Conservation (phyloP, 1,284 basidiomycete species). For the Phaffia rhodozyma region DNA sequence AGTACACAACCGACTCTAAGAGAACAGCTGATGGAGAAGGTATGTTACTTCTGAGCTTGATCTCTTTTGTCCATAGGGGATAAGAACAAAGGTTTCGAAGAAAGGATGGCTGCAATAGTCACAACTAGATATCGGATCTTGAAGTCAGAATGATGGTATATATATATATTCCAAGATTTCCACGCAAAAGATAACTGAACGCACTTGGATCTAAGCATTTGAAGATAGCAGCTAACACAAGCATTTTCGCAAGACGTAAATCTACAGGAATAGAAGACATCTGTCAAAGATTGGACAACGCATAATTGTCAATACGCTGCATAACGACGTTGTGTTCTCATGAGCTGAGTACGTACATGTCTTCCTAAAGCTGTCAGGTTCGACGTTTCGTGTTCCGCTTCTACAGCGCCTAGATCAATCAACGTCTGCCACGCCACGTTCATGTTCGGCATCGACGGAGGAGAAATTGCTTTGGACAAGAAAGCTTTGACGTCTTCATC, state of each 20-base stretch:
- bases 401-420: slow-evolving; percentile 65
- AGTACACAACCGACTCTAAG: not conserved
- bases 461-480: slow-evolving; percentile 64
- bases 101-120: slow-evolving; percentile 71
- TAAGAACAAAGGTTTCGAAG: slow-evolving; percentile 74
- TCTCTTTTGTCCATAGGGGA: slow-evolving; percentile 72
- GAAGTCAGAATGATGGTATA: not conserved
- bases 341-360: slow-evolving; percentile 47
- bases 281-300: slow-evolving; percentile 34
- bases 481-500: slow-evolving; percentile 71
- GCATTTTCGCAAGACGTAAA: slow-evolving; percentile 83
- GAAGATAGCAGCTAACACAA: slow-evolving; percentile 70
- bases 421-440: slow-evolving; percentile 65
- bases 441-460: slow-evolving; percentile 64
- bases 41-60: slow-evolving; percentile 53
- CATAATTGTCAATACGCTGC: slow-evolving; percentile 10
- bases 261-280: slow-evolving; percentile 70
- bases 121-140: slow-evolving; percentile 41
- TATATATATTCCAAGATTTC: not conserved
- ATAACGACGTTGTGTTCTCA: not conserved
- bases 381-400: slow-evolving; percentile 45
- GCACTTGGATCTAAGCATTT: slow-evolving; percentile 49
- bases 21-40: too few relatives aligned
- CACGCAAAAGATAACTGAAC: slow-evolving; percentile 9
- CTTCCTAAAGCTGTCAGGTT: slow-evolving; percentile 67